Evolutionary conservation across 148 eudicot species (phyloP), one percentile per base, ranked within the genome.

Genomic region (Vaccinium vitisidaea): DNA sequence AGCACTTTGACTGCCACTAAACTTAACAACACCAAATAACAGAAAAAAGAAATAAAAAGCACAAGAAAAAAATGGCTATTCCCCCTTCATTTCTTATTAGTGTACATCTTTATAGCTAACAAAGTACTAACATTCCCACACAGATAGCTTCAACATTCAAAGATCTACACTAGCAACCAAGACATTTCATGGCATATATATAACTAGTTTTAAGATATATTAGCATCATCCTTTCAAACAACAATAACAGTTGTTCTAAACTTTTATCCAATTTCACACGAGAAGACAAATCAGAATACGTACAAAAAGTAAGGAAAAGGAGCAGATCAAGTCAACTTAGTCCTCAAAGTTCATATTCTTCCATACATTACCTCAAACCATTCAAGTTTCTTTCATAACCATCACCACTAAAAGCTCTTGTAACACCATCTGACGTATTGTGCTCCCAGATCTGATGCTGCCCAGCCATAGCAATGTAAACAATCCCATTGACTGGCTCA

Each of bases 381-480:
- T 96, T 96, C 91, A 94, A 86, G 87, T 96, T 96, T 90, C 98
- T 93, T 88, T 96, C 99, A 87, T 91, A 93, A 85, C 99, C 99
- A 89, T 96, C 95, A 50, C 99, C 99, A 73, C 99, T 96, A 78
- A 96, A 94, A 87, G 91, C 92, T 83, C 81, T 87, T 50, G 97
- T 94, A 82, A 88, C 84, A 84, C 91, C 97, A 89, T 92, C 90
- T 48, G 84, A 55, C 76, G 90, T 87, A 88, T 88, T 91, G 87
- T 94, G 93, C 85, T 84, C 90, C 99, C 99, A 96, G 52, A 96
- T 96, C 90, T 94, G 99, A 91, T 96, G 99, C 90, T 96, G 99
- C 36, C 99, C 99, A 83, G 99, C 98, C 95, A 96, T 94, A 88
- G 99, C 98, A 84, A 96, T 93, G 89, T 92, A 96, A 50, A 94